These are phyloP conservation scores for Marchantia polymorpha DNA, from an alignment of 225 moss, liverwort and hornwort genomes.

Conservation along the genomic window DNA sequence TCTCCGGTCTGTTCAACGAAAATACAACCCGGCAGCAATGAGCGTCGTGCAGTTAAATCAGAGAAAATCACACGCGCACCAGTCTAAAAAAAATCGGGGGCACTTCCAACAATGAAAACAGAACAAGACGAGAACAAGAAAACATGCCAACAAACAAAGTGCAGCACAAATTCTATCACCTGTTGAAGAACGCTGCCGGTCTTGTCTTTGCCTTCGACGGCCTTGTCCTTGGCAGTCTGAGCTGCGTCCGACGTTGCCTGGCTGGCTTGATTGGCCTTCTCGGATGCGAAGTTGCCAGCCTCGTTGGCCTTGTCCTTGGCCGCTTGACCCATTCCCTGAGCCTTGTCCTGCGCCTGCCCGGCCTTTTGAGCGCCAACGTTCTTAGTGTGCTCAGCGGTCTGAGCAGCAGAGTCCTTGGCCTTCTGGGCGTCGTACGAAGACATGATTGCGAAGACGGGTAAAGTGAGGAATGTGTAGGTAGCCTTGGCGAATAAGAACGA, in stretches of 20 bases:
- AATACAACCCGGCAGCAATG: no score
- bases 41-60: no score
- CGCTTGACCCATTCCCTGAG: conserved; percentile 31
- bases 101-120: no score
- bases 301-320: conserved; percentile 25
- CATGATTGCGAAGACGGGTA: no score
- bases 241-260: conserved; percentile 29
- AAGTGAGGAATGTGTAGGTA: no score
- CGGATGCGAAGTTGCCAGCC: no score
- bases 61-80: no score
- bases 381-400: conserved; percentile 37
- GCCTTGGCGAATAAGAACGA: no score
- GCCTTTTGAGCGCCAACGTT: conserved; percentile 29
- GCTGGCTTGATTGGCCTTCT: background rate
- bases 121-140: no score
- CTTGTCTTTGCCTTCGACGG: conserved; percentile 28
- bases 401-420: background rate
- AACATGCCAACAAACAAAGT: no score
- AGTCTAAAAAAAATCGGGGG: no score
- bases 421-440: background rate
- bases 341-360: conserved; percentile 27
- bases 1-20: no score
- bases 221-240: conserved; percentile 37
- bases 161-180: conserved; percentile 16
- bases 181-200: conserved; percentile 20